Evolutionary conservation across 139 green algal species (phyloP).

Genomic region (Marvania coccoides): DNA sequence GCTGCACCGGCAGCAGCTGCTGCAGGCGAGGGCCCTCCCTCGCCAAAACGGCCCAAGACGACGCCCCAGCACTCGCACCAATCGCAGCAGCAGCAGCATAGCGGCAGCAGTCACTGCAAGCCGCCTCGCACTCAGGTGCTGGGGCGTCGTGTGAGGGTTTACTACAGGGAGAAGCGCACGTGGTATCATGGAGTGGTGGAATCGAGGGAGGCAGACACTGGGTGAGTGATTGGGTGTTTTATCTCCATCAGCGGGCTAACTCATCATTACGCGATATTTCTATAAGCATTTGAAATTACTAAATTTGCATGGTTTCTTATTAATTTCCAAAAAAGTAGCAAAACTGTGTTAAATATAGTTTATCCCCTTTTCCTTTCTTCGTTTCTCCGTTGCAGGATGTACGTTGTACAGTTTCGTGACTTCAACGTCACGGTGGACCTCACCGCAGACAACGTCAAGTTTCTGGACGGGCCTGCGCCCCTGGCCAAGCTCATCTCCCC

Average conservation of each 20-base stretch:
- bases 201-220: neutral
- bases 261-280: no score
- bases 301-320: no score
- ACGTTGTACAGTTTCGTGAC: neutral
- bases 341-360: no score
- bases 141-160: constrained; percentile 9
- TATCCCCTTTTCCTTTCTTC: no score
- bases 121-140: no score
- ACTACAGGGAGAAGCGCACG: constrained; percentile 20
- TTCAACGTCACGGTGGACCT: neutral
- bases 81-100: neutral
- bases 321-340: no score
- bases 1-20: neutral
- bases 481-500: no score
- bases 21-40: neutral
- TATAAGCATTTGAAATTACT: no score
- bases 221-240: neutral
- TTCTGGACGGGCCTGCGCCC: neutral
- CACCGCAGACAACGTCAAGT: neutral
- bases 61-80: neutral
- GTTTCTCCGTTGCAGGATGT: no score
- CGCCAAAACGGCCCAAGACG: neutral
- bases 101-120: neutral
- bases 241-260: no score
- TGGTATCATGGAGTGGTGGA: constrained; percentile 12